Base-by-base conservation (phyloP, 768 basidiomycete species). In the Sarcodon aspratus region DNA sequence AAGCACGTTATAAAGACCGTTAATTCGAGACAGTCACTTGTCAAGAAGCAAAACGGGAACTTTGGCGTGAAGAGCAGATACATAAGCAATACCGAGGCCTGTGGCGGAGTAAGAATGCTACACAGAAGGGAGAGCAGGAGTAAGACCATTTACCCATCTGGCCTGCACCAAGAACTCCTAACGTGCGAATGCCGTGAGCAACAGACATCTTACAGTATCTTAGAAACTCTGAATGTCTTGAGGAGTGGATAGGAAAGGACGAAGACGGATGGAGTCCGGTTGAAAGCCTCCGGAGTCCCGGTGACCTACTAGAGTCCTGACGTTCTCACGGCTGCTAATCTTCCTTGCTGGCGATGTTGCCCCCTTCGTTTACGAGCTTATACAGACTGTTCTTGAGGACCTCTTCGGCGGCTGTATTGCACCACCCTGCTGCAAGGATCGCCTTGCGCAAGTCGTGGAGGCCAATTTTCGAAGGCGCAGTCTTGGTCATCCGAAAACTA, bases 41-140 rank as follows among this genome's bases (percentile, higher is more conserved):
- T 98, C 94, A 55, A 89, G 76, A n/a, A 98, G 64, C 34, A 88
- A 70, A 4, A 96, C 89, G 3, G 88, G 81, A 5, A 94, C 82
- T 59, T 81, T 82, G 37, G 94, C 95, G 33, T 85, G 80, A 18
- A 93, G 70, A 36, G 89, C 85, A 15, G 91, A 74, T 37, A 95
- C 91, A 47, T 85, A 76, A 53, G 92, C 89, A 44, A 98, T 97
- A 1, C 94, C 95, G 0, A 87, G 79, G 54, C 94, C 94, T 67
- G 46, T 18, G 4, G 17, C n/a, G 12, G 33, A 7, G 18, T 33
- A 33, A 12, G 4, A n/a, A 15, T 34, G 32, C 18, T 33, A 33
- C 36, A 12, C 31, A 13, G 33, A 51, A n/a, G 7, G 18, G 3
- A 15, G 9, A 21, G 7, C n/a, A 43, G 21, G 9, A 27, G 3